Base-by-base conservation (phyloP, 306 rosid species). In the Cicer pinnatifidum region DNA sequence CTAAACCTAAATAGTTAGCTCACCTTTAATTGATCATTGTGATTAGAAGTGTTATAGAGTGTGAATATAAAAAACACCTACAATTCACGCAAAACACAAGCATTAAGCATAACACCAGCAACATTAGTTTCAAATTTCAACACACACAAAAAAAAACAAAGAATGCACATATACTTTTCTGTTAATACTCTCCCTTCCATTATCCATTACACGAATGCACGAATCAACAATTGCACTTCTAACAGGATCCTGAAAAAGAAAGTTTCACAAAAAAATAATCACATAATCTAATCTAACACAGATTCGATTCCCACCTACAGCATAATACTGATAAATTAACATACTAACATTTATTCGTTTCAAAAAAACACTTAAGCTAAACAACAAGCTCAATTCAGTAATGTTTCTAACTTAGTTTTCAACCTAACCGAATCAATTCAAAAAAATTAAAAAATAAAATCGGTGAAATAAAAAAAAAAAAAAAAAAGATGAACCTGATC, bases 11-110 rank as follows among this genome's bases (percentile, higher is more conserved):
- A 57, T 13, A 65, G 45, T 33, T 39, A 67, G 72, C 85, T 68
- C 71, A 94, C 99, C 99, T 91, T 89, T 76, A 94, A 87, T 67
- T 78, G 96, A 76, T 94, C 97, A 81, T 78, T 79, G 77, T 90
- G 87, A 85, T 91, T 85, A 52, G 96, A 87, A 46, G 91, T 84
- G 48, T 94, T 94, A 77, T 87, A 86, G 15, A 94, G 89, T 2
- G 95, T 91, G 73, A 94, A 91, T 54, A 91, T 72, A 71, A 91
- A 94, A 83, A 94, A 82, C 11, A 85, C 92, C 99, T 94, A 86
- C 82, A 85, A 52, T 66, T 69, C 52, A 56, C 73, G 15, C 47
- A 76, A 56, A 45, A 12, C 80, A 81, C 54, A 37, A 70, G 9
- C 73, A 50, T 71, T 71, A 63, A 13, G 37, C 67, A 66, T 19